Evolutionary conservation across 805 yeast species (phyloP), one percentile per base, ranked within the genome.

Genomic region (Starmerella lactis-condensi): DNA sequence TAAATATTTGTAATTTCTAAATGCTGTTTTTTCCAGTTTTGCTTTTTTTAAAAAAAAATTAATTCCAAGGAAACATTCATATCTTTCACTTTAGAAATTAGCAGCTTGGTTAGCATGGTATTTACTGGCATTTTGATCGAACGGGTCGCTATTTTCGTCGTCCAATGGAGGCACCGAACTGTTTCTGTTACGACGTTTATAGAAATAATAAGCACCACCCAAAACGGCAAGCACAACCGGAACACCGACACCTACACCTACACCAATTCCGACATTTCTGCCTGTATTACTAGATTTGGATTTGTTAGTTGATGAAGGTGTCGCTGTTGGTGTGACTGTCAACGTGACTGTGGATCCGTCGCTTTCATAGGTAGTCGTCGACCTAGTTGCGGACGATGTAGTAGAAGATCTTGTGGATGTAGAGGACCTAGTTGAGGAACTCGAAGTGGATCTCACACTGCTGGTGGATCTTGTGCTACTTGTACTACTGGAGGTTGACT

Each of bases 201-300:
- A 18, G 32, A 34, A 14, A 37, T 27, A 33, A 29, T 27, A 26
- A 22, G 26, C 30, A 16, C 31, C 44, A 5, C 50, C 52, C n/a
- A 55, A 52, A 5, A 52, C 58, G 4, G 58, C 59, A 24, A 59
- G 34, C 2, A 61, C 51, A n/a, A 71, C 47, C 0, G 83, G 77
- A 1, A 72, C 69, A 31, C 78, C 78, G 10, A 75, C 64, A 33
- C 82, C 82, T 5, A 74, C 73, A 18, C 69, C 73, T 36, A 72
- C 71, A 24, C 82, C 82, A 31, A 72, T 62, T 16, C 74, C 67
- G 22, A 73, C 62, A 34, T 63, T 64, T 33, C 65, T 41, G 33
- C 29, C 34, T 24, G 26, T 42, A 22, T 40, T 26, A 28, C 26
- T 25, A 17, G 15, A 26, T 11, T 11, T 8, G 22, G 9, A 14